Evolutionary conservation across 331 rosid genomes (phyloP).

Genomic region (Erythrophleum ivorense): DNA sequence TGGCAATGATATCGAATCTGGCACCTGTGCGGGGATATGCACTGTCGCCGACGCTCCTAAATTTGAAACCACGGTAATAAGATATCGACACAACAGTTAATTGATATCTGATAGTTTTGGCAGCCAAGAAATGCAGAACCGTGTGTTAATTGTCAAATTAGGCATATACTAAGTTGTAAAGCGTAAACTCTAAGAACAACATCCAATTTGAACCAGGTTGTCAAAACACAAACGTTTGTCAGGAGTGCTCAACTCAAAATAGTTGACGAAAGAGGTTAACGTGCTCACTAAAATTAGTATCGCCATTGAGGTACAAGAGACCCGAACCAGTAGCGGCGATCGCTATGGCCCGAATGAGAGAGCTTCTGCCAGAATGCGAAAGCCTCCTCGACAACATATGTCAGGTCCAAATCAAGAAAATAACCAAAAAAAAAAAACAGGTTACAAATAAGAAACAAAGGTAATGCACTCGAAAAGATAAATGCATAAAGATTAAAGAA

Average conservation of each 20-base stretch:
- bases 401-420: background rate
- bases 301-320: slow-evolving; percentile 27
- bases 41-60: slow-evolving; percentile 48
- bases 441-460: background rate
- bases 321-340: slow-evolving; percentile 57
- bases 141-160: background rate
- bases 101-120: background rate
- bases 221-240: background rate
- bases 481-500: background rate
- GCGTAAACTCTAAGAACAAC: background rate
- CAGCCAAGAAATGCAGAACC: slow-evolving; percentile 25
- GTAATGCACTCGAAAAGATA: background rate
- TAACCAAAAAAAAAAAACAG: too few species aligned
- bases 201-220: background rate
- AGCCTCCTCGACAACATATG: slow-evolving; percentile 50
- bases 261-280: background rate
- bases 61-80: slow-evolving; percentile 28
- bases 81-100: background rate
- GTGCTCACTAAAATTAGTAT: slow-evolving; percentile 48
- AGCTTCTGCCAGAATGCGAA: slow-evolving; percentile 33
- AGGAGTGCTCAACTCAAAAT: background rate
- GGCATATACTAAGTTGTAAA: background rate
- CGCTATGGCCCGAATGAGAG: slow-evolving; percentile 46
- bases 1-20: slow-evolving; percentile 42
- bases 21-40: slow-evolving; percentile 45